phyloP scores from a whole-genome alignment of 106 monocot species.

The Phalaenopsis equestris region DNA sequence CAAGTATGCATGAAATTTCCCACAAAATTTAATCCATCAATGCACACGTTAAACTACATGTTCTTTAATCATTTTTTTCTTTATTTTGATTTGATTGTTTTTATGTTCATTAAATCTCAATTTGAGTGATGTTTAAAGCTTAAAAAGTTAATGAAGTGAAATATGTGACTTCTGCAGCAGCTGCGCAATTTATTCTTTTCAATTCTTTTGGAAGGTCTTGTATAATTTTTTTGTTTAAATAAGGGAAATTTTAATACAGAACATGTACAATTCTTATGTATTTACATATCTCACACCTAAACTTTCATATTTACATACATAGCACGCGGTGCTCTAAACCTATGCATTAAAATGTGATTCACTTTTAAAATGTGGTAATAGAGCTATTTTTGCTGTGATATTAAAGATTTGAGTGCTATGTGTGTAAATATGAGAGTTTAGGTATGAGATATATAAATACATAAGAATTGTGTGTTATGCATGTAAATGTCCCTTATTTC shows the following conservation, averaged over 20 bases:
- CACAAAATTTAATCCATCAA: not conserved
- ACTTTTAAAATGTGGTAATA: no score
- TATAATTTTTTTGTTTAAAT: not conserved
- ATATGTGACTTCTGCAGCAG: not conserved
- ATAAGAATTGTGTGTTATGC: no score
- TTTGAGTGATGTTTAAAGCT: not conserved
- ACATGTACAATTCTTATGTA: no score
- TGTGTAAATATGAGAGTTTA: no score
- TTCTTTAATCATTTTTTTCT: not conserved
- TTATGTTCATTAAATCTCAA: not conserved
- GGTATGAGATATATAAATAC: no score
- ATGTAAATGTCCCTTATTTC: not conserved
- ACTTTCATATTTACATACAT: no score
- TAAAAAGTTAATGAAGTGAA: not conserved
- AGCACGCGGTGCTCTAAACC: no score
- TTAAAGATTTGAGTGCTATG: no score
- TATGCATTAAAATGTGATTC: no score
- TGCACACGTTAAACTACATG: not conserved
- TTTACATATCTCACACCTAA: no score
- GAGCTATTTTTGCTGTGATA: no score
- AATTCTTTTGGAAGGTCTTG: not conserved
- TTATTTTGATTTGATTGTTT: not conserved
- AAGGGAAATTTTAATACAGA: no score
- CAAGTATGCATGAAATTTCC: not conserved
- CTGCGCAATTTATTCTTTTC: not conserved